Percentiles rank a stretch among this genome's conserved stretches.
Conservation (phyloP, 1,284 basidiomycete genomes). For the Malassezia yamatoensis region DNA sequence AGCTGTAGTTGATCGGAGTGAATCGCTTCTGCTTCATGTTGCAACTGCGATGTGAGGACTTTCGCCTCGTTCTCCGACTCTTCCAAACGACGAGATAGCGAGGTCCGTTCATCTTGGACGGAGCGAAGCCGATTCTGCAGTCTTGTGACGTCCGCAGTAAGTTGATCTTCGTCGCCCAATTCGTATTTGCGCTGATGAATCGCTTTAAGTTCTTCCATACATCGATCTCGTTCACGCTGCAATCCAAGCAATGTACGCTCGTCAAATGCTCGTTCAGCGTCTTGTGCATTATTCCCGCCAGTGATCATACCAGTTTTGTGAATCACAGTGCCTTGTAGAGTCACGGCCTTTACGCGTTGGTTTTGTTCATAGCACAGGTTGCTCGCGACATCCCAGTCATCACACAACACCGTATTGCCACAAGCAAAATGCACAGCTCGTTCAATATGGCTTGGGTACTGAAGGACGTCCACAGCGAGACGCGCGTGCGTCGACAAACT, state of each 20-base stretch:
- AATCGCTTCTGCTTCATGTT: slow-evolving; percentile 13
- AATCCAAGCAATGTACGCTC: slow-evolving; percentile 86
- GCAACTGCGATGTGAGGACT: slow-evolving; percentile 24
- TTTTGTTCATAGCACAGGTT: slow-evolving; percentile 85
- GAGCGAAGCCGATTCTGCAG: slow-evolving; percentile 65
- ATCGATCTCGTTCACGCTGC: slow-evolving; percentile 56
- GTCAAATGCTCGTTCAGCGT: slow-evolving; percentile 57
- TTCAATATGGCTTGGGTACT: slow-evolving; percentile 52
- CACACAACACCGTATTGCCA: slow-evolving; percentile 86
- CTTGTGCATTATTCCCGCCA: slow-evolving; percentile 70
- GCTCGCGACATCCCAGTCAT: slow-evolving; percentile 80
- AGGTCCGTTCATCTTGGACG: slow-evolving; percentile 64
- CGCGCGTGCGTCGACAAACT: slow-evolving; percentile 81
- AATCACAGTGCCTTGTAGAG: slow-evolving; percentile 89
- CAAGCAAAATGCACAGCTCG: slow-evolving; percentile 92
- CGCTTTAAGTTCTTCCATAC: slow-evolving; percentile 70
- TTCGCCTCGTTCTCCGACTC: slow-evolving; percentile 31
- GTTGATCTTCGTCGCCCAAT: slow-evolving; percentile 67
- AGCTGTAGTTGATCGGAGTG: slow-evolving; percentile 40
- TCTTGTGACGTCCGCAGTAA: slow-evolving; percentile 65
- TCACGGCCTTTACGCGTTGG: slow-evolving; percentile 94
- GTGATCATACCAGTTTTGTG: slow-evolving; percentile 97
- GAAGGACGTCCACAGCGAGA: slow-evolving; percentile 77
- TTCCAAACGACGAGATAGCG: slow-evolving; percentile 27
- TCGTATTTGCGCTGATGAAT: slow-evolving; percentile 70